These are phyloP conservation scores for Calonectria fujianensis DNA, from an alignment of 2,329 filamentous ascomycete genomes.

Conservation along the genomic window DNA sequence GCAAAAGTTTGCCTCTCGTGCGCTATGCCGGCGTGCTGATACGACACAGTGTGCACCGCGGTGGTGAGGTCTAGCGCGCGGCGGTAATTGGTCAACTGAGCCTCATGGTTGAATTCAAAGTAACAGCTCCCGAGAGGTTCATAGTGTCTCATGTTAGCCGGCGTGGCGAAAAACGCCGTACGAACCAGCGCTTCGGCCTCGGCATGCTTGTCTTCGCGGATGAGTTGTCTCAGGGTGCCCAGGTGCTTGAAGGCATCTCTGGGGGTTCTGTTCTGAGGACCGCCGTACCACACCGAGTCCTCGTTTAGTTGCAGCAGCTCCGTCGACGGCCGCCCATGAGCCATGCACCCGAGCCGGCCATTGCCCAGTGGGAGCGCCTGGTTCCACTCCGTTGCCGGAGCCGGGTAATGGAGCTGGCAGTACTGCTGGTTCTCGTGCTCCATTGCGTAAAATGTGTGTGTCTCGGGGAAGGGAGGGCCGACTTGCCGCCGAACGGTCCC, in stretches of 20 bases:
- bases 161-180: constrained; percentile 52
- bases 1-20: constrained; percentile 63
- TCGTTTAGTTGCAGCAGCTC: constrained; percentile 67
- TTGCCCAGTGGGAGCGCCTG: constrained; percentile 69
- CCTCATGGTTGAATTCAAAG: constrained; percentile 62
- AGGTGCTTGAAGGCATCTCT: constrained; percentile 52
- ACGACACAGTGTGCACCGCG: constrained; percentile 61
- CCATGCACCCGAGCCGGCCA: constrained; percentile 64
- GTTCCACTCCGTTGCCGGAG: constrained; percentile 52
- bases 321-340: constrained; percentile 66
- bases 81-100: constrained; percentile 57
- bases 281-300: constrained; percentile 69
- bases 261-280: constrained; percentile 65
- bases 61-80: constrained; percentile 63
- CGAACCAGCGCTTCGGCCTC: constrained; percentile 51
- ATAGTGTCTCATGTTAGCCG: constrained; percentile 56
- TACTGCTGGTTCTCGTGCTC: constrained; percentile 32
- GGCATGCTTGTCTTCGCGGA: constrained; percentile 49
- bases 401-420: constrained; percentile 49
- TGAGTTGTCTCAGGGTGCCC: constrained; percentile 46
- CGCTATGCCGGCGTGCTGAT: constrained; percentile 57
- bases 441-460: neutral
- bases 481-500: constrained; percentile 26
- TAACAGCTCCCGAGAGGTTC: constrained; percentile 58
- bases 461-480: constrained; percentile 33